These are phyloP conservation scores for Kodamaea lidongshanica DNA, from an alignment of 805 yeast species.

Conservation along the genomic window DNA sequence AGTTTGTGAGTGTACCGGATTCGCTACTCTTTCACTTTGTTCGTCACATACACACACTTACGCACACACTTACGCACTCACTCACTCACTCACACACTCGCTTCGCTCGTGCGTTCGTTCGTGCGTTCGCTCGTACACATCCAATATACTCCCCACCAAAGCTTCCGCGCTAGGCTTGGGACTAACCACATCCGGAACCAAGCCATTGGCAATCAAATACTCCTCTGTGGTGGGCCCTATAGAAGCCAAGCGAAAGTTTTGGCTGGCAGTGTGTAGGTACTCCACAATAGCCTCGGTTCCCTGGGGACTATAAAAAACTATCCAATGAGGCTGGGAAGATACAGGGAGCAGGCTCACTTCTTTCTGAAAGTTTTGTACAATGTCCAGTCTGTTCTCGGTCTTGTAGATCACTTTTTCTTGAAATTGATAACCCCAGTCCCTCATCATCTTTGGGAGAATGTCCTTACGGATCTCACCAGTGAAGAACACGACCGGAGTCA, in stretches of 20 bases:
- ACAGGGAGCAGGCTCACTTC: constrained; percentile 5
- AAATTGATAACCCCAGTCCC: constrained; percentile 37
- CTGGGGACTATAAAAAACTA: constrained; percentile 87
- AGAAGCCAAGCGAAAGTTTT: constrained; percentile 48
- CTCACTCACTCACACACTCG: no score
- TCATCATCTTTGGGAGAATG: constrained; percentile 62
- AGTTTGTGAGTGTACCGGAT: no score
- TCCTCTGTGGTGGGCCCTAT: constrained; percentile 90
- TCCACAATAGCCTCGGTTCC: constrained; percentile 65
- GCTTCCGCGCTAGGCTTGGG: constrained; percentile 64
- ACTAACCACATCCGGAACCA: constrained; percentile 61
- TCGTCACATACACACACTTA: neutral
- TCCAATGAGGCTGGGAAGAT: constrained; percentile 42
- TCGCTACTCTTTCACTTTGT: no score
- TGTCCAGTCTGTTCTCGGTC: constrained; percentile 49
- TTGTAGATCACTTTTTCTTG: constrained; percentile 63
- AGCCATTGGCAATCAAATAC: constrained; percentile 46
- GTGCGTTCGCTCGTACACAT: no score
- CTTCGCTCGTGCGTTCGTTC: no score
- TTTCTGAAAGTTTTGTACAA: constrained; percentile 31
- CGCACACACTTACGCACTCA: no score
- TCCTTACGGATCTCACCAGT: constrained; percentile 86
- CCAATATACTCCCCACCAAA: constrained; percentile 37
- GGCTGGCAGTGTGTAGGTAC: constrained; percentile 17
- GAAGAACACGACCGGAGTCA: constrained; percentile 52